Evolutionary conservation across 805 yeast species (phyloP).

Genomic region (Osmozyma mogii): DNA sequence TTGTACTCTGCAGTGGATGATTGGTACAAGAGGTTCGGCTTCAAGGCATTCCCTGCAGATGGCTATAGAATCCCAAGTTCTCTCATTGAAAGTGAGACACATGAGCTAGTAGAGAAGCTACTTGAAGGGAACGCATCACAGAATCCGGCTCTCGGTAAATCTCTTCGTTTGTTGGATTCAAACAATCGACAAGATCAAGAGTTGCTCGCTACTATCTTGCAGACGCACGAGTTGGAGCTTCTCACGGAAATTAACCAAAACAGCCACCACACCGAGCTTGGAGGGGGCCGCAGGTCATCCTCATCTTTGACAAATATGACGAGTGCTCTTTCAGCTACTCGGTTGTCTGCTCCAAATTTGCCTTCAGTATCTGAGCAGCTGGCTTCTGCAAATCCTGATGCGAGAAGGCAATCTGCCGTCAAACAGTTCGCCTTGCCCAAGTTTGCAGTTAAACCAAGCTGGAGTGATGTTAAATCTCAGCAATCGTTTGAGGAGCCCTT

Average conservation of each 20-base stretch:
- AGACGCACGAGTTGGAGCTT: constrained; percentile 27
- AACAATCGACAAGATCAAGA: constrained; percentile 19
- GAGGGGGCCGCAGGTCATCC: constrained; percentile 22
- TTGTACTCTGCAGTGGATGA: constrained; percentile 71
- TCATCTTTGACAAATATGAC: constrained; percentile 26
- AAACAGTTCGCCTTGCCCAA: constrained; percentile 19
- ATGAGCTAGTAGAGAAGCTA: constrained; percentile 16
- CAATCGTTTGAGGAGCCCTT: constrained; percentile 3
- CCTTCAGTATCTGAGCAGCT: constrained; percentile 14
- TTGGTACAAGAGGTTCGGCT: constrained; percentile 60
- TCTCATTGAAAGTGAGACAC: constrained; percentile 11
- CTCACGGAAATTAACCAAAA: constrained; percentile 29
- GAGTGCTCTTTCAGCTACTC: constrained; percentile 14
- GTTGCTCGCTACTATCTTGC: constrained; percentile 23
- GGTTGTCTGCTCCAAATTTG: constrained; percentile 14
- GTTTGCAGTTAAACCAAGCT: constrained; percentile 25
- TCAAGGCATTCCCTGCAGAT: constrained; percentile 29
- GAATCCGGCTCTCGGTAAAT: constrained; percentile 18
- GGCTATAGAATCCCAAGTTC: constrained; percentile 25
- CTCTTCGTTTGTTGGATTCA: constrained; percentile 19
- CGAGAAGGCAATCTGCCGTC: constrained; percentile 20
- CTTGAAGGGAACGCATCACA: constrained; percentile 4
- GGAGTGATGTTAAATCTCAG: constrained; percentile 1
- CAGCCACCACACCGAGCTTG: constrained; percentile 26
- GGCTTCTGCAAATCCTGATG: constrained; percentile 1